These are phyloP conservation scores for Colletotrichum chrysophilum DNA, from an alignment of 2,329 filamentous ascomycete species.

Conservation along the genomic window DNA sequence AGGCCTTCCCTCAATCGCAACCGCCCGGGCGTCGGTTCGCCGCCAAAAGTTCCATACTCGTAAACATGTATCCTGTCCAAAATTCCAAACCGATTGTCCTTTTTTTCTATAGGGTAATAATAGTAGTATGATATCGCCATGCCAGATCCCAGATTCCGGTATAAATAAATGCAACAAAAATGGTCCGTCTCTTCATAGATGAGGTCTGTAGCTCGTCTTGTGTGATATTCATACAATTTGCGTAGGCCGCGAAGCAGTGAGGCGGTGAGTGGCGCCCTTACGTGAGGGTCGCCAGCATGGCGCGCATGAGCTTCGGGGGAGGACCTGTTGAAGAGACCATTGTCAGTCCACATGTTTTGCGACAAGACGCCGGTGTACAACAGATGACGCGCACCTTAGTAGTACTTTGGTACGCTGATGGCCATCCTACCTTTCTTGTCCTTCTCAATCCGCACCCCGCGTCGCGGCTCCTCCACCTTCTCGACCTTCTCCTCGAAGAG, in stretches of 20 bases:
- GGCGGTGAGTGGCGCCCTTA: constrained; percentile 37
- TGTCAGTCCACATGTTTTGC: constrained; percentile 25
- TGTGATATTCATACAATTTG: constrained; percentile 3
- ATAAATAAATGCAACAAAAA: background rate
- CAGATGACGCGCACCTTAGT: constrained; percentile 55
- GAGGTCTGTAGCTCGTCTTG: background rate
- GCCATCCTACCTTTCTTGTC: constrained; percentile 96
- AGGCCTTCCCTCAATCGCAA: background rate
- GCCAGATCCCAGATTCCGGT: background rate
- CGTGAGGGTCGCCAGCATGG: constrained; percentile 75
- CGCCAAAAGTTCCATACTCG: background rate
- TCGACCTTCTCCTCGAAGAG: constrained; percentile 67
- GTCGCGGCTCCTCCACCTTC: constrained; percentile 56
- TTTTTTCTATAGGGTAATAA: constrained; percentile 20
- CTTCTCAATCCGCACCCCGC: constrained; percentile 76
- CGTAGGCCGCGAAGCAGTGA: background rate
- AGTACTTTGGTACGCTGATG: constrained; percentile 78
- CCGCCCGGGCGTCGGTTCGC: background rate
- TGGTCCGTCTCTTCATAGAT: background rate
- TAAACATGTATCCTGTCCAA: background rate
- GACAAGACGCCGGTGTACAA: background rate
- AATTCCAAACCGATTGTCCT: background rate
- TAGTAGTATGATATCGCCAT: background rate
- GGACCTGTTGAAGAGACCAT: constrained; percentile 54
- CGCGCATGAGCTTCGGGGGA: constrained; percentile 66